Evolutionary conservation across 2,329 filamentous ascomycete genomes (phyloP), one percentile per base, ranked within the genome.

Genomic region (Graphiopsis chlorocephala): DNA sequence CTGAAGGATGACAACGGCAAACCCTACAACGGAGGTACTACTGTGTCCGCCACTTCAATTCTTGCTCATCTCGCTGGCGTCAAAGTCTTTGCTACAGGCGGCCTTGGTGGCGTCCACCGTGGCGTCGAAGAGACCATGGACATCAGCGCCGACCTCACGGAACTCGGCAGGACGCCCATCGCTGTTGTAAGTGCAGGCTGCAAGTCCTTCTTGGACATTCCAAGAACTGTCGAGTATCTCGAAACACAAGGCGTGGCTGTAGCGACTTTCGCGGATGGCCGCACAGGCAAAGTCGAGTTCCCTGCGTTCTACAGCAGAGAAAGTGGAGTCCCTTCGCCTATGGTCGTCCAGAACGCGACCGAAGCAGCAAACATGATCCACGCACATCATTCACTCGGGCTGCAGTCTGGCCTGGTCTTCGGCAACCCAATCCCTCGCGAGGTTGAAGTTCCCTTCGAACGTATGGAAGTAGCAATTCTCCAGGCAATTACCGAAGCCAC

Each of bases 161-260:
- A 98, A 82, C 86, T 99, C 59, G 93, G 95, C 17, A 86, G 93
- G 65, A 97, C 93, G 8, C 87, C 91, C 12, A 89, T 99, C 61
- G 90, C 93, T 28, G 93, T 99, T 2, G 83, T 99, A 61, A 91
- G 90, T 77, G 92, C 91, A 69, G 95, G 95, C 15, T 96, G 92
- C 80, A 99, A 99, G 80, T 95, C 94, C 67, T 98, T 99, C 77
- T 83, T 99, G 42, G 95, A 99, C 74, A 93, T 97, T 66, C 88
- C 90, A 2, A 85, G 92, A 61, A 99, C 95, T 0, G 83, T 99
- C 5, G 95, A 99, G 80, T 89, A 88, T 71, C 81, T 90, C 3
- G 88, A 90, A 73, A 90, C 88, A 0, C 84, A 89, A 74, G 91
- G 91, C 11, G 93, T 92, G 25, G 85, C 89, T 42, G 93, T 97